These are phyloP conservation scores for Penicillium soppii DNA, from an alignment of 495 filamentous ascomycete species.

Conservation along the genomic window DNA sequence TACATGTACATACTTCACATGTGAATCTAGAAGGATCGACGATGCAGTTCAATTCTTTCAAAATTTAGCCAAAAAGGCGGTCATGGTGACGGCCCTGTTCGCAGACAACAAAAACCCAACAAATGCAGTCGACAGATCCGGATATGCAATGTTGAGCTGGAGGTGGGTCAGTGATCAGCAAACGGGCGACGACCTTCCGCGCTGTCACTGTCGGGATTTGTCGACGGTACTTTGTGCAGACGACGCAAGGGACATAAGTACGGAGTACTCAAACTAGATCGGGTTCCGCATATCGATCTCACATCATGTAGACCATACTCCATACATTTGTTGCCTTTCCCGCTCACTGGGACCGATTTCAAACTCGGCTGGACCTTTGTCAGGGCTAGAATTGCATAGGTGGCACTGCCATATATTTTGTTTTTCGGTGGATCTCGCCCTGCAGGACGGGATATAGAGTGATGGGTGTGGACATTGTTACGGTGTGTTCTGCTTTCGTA, in stretches of 20 bases:
- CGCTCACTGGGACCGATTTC: slow-evolving; percentile 1
- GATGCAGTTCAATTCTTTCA: slow-evolving; percentile 10
- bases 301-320: slow-evolving; percentile 7
- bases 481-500: not conserved
- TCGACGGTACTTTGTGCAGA: slow-evolving; percentile 8
- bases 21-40: slow-evolving; percentile 22
- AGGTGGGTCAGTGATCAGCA: slow-evolving; percentile 17
- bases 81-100: not conserved
- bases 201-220: slow-evolving; percentile 11
- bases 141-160: not conserved
- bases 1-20: slow-evolving; percentile 8
- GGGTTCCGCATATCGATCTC: slow-evolving; percentile 5
- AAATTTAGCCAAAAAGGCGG: slow-evolving; percentile 2
- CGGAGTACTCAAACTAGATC: slow-evolving; percentile 14
- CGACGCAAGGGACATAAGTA: slow-evolving; percentile 15
- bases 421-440: slow-evolving; percentile 10
- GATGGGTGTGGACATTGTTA: slow-evolving; percentile 2
- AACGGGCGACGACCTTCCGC: slow-evolving; percentile 24
- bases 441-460: slow-evolving; percentile 24
- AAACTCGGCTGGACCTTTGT: slow-evolving; percentile 4
- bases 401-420: slow-evolving; percentile 12
- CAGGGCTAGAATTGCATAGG: slow-evolving; percentile 3
- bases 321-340: not conserved
- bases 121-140: slow-evolving; percentile 1
- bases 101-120: not conserved